Percentiles rank a stretch among this genome's conserved stretches.
Evolutionary conservation across 208 protist species (phyloP).

Genomic region (Trypanosoma lewisi): DNA sequence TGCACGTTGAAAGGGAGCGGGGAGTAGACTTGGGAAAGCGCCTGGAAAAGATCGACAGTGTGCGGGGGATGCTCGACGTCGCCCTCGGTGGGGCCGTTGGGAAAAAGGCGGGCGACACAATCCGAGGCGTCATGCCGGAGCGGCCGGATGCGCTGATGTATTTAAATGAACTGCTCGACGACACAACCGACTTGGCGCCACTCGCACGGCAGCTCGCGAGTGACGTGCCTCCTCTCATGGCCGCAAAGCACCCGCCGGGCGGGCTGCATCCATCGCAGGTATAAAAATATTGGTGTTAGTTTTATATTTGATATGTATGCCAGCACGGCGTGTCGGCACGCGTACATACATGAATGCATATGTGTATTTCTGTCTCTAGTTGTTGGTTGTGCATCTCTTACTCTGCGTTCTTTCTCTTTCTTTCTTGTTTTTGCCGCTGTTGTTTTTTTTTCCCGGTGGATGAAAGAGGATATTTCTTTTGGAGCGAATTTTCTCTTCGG

Average conservation of each 20-base stretch:
- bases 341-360: not conserved
- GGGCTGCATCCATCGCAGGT: constrained; percentile 60
- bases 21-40: constrained; percentile 84
- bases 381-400: not conserved
- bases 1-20: constrained; percentile 76
- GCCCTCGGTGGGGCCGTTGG: constrained; percentile 78
- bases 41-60: constrained; percentile 72
- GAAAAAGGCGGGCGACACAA: constrained; percentile 57
- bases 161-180: constrained; percentile 84
- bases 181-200: constrained; percentile 78
- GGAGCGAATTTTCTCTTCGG: not conserved
- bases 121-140: constrained; percentile 69
- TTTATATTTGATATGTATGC: not conserved
- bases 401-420: constrained; percentile 1
- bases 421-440: not conserved
- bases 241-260: constrained; percentile 60
- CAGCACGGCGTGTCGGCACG: not conserved
- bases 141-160: constrained; percentile 74
- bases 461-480: not conserved
- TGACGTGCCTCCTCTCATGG: constrained; percentile 63
- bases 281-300: constrained; percentile 20
- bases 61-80: constrained; percentile 83
- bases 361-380: constrained; percentile 13
- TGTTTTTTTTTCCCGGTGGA: not conserved
- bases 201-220: constrained; percentile 63